Evolutionary conservation across 2,329 filamentous ascomycete genomes (phyloP).

Genomic region (Claviceps spartinae): DNA sequence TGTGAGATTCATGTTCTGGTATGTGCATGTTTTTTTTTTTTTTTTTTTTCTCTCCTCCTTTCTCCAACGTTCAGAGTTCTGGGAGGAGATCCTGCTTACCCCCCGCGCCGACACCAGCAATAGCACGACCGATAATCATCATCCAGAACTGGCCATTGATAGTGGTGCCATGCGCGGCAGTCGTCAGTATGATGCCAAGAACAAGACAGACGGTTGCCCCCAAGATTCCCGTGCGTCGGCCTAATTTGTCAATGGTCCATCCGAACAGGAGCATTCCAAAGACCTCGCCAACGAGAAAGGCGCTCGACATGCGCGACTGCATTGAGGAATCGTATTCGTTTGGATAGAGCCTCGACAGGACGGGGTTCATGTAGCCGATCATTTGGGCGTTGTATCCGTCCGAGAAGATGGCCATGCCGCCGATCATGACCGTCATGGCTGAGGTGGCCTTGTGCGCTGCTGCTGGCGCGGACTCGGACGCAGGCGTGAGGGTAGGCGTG

Average conservation of each 20-base stretch:
- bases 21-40: neutral
- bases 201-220: slow-evolving; percentile 32
- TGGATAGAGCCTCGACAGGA: slow-evolving; percentile 18
- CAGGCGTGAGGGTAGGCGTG: neutral
- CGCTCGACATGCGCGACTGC: slow-evolving; percentile 26
- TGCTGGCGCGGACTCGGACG: too few relatives aligned
- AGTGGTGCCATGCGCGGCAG: slow-evolving; percentile 28
- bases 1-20: neutral
- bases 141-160: slow-evolving; percentile 35
- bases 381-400: slow-evolving; percentile 23
- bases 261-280: slow-evolving; percentile 27
- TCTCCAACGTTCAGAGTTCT: too few relatives aligned
- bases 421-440: neutral
- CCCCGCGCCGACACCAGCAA: slow-evolving; percentile 30
- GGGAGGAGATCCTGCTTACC: slow-evolving; percentile 11
- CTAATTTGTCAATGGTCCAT: slow-evolving; percentile 30
- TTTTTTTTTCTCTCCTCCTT: neutral
- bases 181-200: slow-evolving; percentile 29
- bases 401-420: slow-evolving; percentile 15
- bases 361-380: slow-evolving; percentile 20
- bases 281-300: slow-evolving; percentile 26
- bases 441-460: neutral
- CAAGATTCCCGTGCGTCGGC: slow-evolving; percentile 31
- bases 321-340: slow-evolving; percentile 18
- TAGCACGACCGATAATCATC: slow-evolving; percentile 32